Base-by-base conservation (phyloP, 768 basidiomycete species). In the Amanita rubescens region DNA sequence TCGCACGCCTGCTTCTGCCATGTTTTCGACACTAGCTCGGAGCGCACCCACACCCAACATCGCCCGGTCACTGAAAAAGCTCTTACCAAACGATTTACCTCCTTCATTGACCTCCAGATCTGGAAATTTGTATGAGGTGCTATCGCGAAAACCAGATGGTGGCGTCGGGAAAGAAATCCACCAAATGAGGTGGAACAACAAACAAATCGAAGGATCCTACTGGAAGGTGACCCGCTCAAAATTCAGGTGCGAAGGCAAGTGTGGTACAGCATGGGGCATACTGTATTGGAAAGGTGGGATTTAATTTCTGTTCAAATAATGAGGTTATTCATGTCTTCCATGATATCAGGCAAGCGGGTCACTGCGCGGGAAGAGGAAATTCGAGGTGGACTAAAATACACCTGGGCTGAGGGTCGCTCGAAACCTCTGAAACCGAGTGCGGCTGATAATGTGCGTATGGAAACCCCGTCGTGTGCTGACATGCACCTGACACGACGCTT, bases 191-290 rank as follows among this genome's bases (percentile, higher is more conserved):
- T 93, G 90, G 90, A 68, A 72, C 27, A 63, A 69, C 27, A 91
- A 90, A 68, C 75, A 79, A 17, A 85, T 90, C 56, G 58, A 65
- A 45, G 74, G 78, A 38, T 85, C 79, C 54, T 90, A 81, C 64
- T 93, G 91, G 90, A 65, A 78, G 33, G 76, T 93, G 38, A 90
- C 89, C 3, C 74, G 78, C 61, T 76, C 86, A 30, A 71, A 73
- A 57, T 80, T 91, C 64, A 93, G 91, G 67, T 71, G 73, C 39
- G 82, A 83, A 58, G 89, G 89, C 24, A 73, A 67, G 24, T 86
- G 90, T 59, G 90, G 90, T 2, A 90, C 84, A 65, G 90, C 80
- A 15, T 93, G 91, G 91, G 90, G 90, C 6, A 72, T 74, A 55
- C 69, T 92, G 4, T 75, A 82, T 52, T 93, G 90, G 88, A 81